phyloP scores from a whole-genome alignment of 331 rosid genomes.

The Cydonia oblonga region DNA sequence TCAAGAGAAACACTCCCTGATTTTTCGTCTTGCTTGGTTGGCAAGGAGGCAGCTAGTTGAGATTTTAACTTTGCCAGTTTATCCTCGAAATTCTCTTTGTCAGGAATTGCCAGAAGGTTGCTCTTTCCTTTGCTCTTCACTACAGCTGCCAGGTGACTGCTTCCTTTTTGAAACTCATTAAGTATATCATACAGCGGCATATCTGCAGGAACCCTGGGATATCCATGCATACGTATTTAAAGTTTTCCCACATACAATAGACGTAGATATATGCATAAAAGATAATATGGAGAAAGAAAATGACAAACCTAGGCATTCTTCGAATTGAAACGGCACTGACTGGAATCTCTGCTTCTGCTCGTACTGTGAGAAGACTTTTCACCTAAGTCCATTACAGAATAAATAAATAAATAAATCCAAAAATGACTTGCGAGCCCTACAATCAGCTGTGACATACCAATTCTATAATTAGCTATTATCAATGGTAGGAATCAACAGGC shows the following conservation, averaged over 20 bases:
- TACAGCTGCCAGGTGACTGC: slow-evolving; percentile 44
- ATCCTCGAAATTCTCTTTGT: slow-evolving; percentile 14
- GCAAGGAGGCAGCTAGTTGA: slow-evolving; percentile 18
- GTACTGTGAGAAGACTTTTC: slow-evolving; percentile 41
- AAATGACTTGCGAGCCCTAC: background rate
- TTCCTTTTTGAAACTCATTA: slow-evolving; percentile 45
- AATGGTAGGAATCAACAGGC: background rate
- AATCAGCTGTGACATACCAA: background rate
- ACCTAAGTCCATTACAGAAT: slow-evolving; percentile 19
- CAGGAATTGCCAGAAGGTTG: slow-evolving; percentile 5
- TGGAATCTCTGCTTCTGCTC: slow-evolving; percentile 43
- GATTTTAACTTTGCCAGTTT: slow-evolving; percentile 3
- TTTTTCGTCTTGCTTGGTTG: slow-evolving; percentile 9
- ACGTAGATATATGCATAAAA: background rate
- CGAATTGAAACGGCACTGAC: slow-evolving; percentile 40
- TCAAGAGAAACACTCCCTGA: slow-evolving; percentile 14
- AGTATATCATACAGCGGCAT: slow-evolving; percentile 44
- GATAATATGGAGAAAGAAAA: background rate
- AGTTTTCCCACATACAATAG: background rate
- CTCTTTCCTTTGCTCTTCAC: slow-evolving; percentile 33
- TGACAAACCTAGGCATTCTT: slow-evolving; percentile 33
- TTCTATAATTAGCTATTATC: background rate
- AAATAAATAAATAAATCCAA: background rate
- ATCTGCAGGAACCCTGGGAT: slow-evolving; percentile 37
- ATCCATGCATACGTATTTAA: background rate